phyloP scores from a whole-genome alignment of 2,329 filamentous ascomycete species.

The Pseudophaeomoniella oleicola region DNA sequence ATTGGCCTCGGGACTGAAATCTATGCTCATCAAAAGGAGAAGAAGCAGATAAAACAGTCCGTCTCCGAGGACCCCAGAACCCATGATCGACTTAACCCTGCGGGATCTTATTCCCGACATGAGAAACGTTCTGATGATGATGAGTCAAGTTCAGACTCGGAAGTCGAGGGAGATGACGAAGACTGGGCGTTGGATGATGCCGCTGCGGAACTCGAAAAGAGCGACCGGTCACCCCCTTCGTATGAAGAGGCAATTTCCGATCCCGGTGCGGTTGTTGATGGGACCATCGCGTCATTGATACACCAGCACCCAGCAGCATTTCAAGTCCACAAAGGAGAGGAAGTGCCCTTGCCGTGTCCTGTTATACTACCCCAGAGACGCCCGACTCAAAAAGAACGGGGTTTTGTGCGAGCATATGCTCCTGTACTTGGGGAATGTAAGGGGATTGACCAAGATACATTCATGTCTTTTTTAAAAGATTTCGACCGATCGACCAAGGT shows the following conservation, averaged over 20 bases:
- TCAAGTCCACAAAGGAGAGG: background rate
- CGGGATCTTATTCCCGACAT: background rate
- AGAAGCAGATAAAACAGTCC: slow-evolving; percentile 4
- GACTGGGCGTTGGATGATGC: background rate
- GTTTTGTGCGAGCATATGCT: slow-evolving; percentile 40
- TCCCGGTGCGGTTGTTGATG: background rate
- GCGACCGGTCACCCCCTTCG: background rate
- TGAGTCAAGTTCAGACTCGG: background rate
- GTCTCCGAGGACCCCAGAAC: background rate
- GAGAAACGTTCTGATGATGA: background rate
- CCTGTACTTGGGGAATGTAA: slow-evolving; percentile 27
- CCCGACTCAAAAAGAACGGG: slow-evolving; percentile 31
- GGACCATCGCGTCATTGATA: background rate
- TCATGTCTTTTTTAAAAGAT: slow-evolving; percentile 33
- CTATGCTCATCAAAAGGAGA: slow-evolving; percentile 8
- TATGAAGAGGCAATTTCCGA: background rate
- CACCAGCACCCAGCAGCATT: background rate
- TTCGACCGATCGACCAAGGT: slow-evolving; percentile 18
- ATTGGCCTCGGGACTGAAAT: slow-evolving; percentile 9
- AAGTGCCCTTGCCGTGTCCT: slow-evolving; percentile 18
- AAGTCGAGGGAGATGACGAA: background rate
- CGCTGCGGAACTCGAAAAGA: background rate
- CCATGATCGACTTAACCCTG: background rate
- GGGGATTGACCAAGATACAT: slow-evolving; percentile 34
- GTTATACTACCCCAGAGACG: slow-evolving; percentile 39